phyloP scores from a whole-genome alignment of 1,139 yeast genomes.

The Yamadazyma conglobata region DNA sequence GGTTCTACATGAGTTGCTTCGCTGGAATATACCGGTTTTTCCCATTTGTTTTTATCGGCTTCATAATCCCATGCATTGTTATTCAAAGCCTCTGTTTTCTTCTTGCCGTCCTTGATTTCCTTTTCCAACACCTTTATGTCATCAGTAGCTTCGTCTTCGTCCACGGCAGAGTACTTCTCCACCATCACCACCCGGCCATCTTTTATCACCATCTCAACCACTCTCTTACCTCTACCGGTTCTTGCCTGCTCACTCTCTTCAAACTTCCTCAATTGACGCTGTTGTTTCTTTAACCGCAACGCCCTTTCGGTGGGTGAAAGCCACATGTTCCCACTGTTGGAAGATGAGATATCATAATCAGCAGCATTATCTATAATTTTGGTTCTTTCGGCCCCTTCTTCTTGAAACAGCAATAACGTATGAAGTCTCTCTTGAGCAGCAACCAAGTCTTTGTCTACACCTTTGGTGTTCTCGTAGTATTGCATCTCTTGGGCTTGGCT shows the following conservation, averaged over 20 bases:
- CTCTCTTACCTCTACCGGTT: slow-evolving; percentile 69
- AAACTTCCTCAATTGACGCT: slow-evolving; percentile 61
- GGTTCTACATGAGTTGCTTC: neutral
- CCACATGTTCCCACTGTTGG: slow-evolving; percentile 64
- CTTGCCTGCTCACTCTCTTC: slow-evolving; percentile 57
- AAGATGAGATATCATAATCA: slow-evolving; percentile 66
- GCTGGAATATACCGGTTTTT: slow-evolving; percentile 41
- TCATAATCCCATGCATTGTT: slow-evolving; percentile 55
- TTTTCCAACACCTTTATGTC: slow-evolving; percentile 29
- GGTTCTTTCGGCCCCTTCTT: slow-evolving; percentile 84
- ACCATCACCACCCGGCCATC: slow-evolving; percentile 75
- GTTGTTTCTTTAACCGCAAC: slow-evolving; percentile 74
- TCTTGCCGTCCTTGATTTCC: slow-evolving; percentile 20
- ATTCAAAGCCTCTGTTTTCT: slow-evolving; percentile 12
- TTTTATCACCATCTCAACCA: slow-evolving; percentile 71
- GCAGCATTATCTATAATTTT: slow-evolving; percentile 90
- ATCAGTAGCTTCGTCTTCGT: slow-evolving; percentile 19
- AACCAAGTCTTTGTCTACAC: slow-evolving; percentile 50
- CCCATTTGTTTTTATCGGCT: slow-evolving; percentile 49
- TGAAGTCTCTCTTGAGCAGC: slow-evolving; percentile 74
- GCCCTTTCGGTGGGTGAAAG: slow-evolving; percentile 88
- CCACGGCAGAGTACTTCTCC: slow-evolving; percentile 25
- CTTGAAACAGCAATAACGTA: slow-evolving; percentile 74
- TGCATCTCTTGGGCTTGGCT: slow-evolving; percentile 36
- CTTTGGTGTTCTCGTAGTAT: slow-evolving; percentile 29